Evolutionary conservation across 2,329 filamentous ascomycete genomes (phyloP), one percentile per base, ranked within the genome.

Genomic region (Exophiala sp.): DNA sequence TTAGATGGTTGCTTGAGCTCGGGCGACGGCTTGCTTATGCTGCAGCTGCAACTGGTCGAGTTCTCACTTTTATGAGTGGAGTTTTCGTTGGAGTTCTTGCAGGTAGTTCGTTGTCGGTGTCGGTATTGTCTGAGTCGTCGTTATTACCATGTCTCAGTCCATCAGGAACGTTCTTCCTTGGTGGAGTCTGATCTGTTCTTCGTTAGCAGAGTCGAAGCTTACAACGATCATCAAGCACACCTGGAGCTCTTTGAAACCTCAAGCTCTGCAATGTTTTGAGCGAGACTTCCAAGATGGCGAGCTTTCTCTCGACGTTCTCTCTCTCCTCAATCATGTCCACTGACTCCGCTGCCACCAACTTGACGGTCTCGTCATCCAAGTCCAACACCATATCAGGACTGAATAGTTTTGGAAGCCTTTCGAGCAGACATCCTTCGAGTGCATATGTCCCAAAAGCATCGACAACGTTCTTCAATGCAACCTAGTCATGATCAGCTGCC

Each of bases 391-490:
- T 62, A 0, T 64, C 65, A 1, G 72, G 65, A 0, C 71, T 75
- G 20, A 80, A 65, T 2, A 80, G 74, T 0, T 54, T 48, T 0
- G 70, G 68, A 0, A 80, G 55, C 1, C 73, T 68, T 1, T 50
- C 62, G 0, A 80, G 62, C 1, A 81, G 70, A 38, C 74, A 78
- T 24, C 74, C 74, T 57, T 80, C 78, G 0, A 78, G 67, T 0
- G 70, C 77, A 0, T 79, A 65, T n/a, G 69, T 77, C n/a, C 73
- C 68, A 5, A 80, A 65, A 18, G 78, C 78, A 2, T 80, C 73
- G 2, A 73, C 67, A 44, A 80, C 78, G 0, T 71, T 76, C 9
- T 71, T 59, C 4, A 73, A 66, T 1, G 73, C 71, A 62, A 74
- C 71, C 72, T 76, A 42, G 18, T 18, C 16, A 3, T 18, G 16